Evolutionary conservation across 1,284 basidiomycete species (phyloP), one percentile per base, ranked within the genome.

Genomic region (Kwoniella shivajii): DNA sequence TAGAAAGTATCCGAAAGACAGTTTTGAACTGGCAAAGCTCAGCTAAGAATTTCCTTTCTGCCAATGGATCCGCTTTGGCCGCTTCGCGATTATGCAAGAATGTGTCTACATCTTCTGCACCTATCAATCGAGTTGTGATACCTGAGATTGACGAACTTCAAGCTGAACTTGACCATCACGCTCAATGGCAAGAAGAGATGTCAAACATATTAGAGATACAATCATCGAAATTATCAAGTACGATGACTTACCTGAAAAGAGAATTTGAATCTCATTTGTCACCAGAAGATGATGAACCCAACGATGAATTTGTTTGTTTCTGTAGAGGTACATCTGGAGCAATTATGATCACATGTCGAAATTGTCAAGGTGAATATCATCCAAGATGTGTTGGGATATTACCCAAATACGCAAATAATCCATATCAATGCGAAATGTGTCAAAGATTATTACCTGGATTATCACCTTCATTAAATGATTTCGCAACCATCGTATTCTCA

Each of bases 381-480:
- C 69, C 68, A 3, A 64, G 62, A 63, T 76, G 74, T 48, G 65
- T 74, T 10, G 63, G 61, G 7, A 44, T 72, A 16, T 36, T 53
- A 1, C 57, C 63, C 20, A 70, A 66, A 46, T 49, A 65, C 6
- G 60, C 62, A 1, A 18, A 50, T 3, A 41, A 61, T 20, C 59
- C 58, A 24, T 75, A 71, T 59, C 59, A 61, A 42, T 78, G 76
- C 49, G 61, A 64, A 37, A 73, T 75, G 66, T 78, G 76, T 58
- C 51, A 59, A n/a, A 54, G 63, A 14, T 43, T 66, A 3, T 58
- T 64, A 20, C 60, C 60, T 26, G 65, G 69, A 44, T 59, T 69
- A 48, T 63, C 67, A n/a, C 66, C 71, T 6, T 67, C 66, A 9
- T 41, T 73, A 29, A 42, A 69, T 37, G 54, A 47, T 6, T 54